These are phyloP conservation scores for Capsicum pubescens DNA, from an alignment of 257 asterid genomes.

Conservation along the genomic window DNA sequence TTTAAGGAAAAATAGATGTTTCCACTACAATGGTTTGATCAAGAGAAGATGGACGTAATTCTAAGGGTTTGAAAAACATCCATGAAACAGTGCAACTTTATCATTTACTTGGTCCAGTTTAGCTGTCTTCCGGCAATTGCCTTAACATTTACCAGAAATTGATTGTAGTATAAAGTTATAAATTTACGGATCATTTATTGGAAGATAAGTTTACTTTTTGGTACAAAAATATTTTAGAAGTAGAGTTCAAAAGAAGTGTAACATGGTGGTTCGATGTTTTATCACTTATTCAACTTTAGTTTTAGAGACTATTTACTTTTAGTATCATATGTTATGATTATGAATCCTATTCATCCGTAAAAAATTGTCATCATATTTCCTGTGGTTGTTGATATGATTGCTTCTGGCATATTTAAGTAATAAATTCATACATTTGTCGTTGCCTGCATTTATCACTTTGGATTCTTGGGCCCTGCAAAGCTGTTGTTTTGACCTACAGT, in stretches of 20 bases:
- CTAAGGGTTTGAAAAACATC: background rate
- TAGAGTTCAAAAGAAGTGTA: background rate
- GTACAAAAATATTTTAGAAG: background rate
- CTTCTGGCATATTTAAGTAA: background rate
- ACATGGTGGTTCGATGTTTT: background rate
- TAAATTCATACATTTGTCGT: background rate
- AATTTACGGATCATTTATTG: background rate
- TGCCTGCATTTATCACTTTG: slow-evolving; percentile 3
- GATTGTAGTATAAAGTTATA: background rate
- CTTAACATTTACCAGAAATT: background rate
- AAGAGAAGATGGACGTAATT: background rate
- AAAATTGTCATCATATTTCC: background rate
- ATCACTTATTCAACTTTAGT: background rate
- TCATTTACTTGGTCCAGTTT: background rate
- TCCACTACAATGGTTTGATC: background rate
- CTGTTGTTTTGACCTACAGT: slow-evolving; percentile 5
- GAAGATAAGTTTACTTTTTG: background rate
- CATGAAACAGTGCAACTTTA: background rate
- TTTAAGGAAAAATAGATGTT: background rate
- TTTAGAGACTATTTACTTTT: background rate
- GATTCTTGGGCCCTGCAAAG: background rate
- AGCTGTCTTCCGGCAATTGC: background rate
- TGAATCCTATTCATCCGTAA: background rate
- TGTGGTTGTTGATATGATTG: background rate
- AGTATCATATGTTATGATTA: background rate